Base-by-base conservation (phyloP, 306 rosid species). In the Cicer yamashitae region DNA sequence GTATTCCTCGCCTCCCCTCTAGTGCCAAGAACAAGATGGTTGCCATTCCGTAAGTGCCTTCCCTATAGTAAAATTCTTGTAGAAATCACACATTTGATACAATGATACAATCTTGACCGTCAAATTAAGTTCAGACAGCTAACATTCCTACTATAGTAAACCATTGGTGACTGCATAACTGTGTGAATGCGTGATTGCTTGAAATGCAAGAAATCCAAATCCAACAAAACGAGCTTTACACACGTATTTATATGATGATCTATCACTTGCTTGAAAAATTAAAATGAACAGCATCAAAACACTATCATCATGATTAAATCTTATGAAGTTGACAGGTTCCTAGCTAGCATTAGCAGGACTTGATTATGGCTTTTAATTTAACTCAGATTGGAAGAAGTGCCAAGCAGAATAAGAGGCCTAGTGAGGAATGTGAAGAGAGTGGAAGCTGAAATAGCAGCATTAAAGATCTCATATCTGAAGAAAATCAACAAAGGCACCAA, bases 1-100 rank as follows among this genome's bases (percentile, higher is more conserved):
- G 97, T 70, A 78, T 92, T 69, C 99, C 99, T 58, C 96, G 96
- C 61, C 97, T 94, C 73, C 97, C 99, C 9, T 89, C 99, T 30
- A 87, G 81, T 39, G 93, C 89, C 7, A 90, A 90, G 84, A 90
- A 80, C 90, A 88, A 71, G 64, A 43, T 88, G 87, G 76, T 89
- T 77, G 83, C 97, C 60, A 83, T 96, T 73, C 97, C 99, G 97
- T 96, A 89, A 89, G 97, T 90, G 66, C 6, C 17, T 12, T 37
- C 20, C 18, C 10, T 63, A 73, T 57, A 22, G 67, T 7, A 34
- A 59, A 17, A 59, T 59, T 59, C 66, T 12, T 34, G 43, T 34
- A 10, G 65, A 59, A 59, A 59, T 59, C 65, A 30, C 65, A 25
- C 15, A 12, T 25, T 59, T 59, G 65, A 59, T 7, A 9, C 10